Evolutionary conservation across 78 protist genomes (phyloP).

Genomic region (Emiliania huxleyi): DNA sequence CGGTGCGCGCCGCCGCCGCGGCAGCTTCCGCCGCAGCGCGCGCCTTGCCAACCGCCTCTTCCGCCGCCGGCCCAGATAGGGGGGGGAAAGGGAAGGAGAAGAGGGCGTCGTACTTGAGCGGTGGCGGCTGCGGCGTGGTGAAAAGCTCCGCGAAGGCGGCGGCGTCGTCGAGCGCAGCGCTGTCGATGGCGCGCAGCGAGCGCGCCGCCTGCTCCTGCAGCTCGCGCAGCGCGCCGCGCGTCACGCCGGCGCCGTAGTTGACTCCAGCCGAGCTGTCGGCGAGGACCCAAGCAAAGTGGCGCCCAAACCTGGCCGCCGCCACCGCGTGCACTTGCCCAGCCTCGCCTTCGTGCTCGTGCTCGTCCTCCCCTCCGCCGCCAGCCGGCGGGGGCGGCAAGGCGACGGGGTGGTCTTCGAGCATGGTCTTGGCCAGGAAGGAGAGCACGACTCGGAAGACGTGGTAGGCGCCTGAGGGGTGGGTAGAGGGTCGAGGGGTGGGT

Average conservation of each 20-base stretch:
- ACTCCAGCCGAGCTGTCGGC: neutral
- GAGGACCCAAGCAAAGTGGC: neutral
- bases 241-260: neutral
- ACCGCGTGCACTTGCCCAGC: neutral
- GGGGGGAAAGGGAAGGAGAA: neutral
- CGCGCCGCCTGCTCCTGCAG: neutral
- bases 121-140: neutral
- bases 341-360: neutral
- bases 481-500: too few relatives aligned
- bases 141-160: neutral
- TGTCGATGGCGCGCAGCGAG: neutral
- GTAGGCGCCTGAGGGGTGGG: too few relatives aligned
- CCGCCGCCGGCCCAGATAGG: neutral
- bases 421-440: neutral
- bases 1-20: neutral
- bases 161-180: neutral
- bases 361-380: too few relatives aligned
- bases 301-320: neutral
- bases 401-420: neutral
- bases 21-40: too few relatives aligned
- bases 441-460: neutral
- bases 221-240: neutral
- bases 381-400: neutral
- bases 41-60: too few relatives aligned
- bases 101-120: neutral